Evolutionary conservation across 108 stramenopile species (phyloP), one percentile per base, ranked within the genome.

Genomic region (Nitzschia inconspicua): DNA sequence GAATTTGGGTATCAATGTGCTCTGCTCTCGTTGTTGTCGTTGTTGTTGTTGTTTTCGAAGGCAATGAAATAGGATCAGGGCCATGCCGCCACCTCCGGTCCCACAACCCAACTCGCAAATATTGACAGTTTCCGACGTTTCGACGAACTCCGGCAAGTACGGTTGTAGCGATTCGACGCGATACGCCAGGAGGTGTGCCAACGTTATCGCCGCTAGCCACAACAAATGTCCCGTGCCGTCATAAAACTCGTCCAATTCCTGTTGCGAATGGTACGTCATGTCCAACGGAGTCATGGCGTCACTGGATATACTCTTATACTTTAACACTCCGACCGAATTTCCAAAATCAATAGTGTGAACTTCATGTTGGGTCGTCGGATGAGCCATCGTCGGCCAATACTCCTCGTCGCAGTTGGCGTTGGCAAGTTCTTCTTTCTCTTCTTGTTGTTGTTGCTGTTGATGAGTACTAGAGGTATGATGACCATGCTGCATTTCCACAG

Each of bases 71-170:
- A 54, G 37, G 18, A 54, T 32, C 4, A 77, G 18, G 9, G 81
- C 61, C 22, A 83, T 58, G 7, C 73, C 66, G 4, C 75, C 68
- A 23, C 68, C 29, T 27, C 82, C 82, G 10, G 76, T 78, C 25
- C 82, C 78, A 56, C 72, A 59, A 35, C 82, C 82, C 26, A 83
- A 44, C 37, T 83, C 82, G 28, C 67, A 68, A 40, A 68, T 28
- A 18, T 65, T 30, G 42, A 6, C 9, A 6, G 18, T 19, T 34
- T 47, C 7, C 16, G 5, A 20, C 27, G 35, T 0, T 3, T 16
- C 16, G 1, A 9, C 8, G 6, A 13, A 11, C 24, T 1, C 7
- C 3, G 27, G 22, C 44, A 60, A 19, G 13, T 60, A 47, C 9
- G 7, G n/a, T 27, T 46, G 44, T 7, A 47, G 20, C n/a, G 44